Percentiles rank a stretch among this genome's conserved stretches.
Conservation (phyloP, 2,329 filamentous ascomycete genomes). For the Arthrobotrys sinensis region DNA sequence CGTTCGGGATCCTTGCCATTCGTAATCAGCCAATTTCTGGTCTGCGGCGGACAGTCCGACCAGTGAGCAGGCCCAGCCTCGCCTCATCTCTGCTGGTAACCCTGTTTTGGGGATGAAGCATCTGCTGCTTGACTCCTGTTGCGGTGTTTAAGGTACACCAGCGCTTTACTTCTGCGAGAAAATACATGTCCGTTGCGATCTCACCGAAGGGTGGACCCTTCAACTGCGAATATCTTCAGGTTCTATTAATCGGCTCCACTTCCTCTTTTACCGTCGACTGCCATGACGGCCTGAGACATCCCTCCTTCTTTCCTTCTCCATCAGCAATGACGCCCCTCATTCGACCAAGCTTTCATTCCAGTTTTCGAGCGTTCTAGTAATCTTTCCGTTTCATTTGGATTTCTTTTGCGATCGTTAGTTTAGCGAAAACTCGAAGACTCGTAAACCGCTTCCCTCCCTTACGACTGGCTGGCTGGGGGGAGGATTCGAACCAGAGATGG, state of each 20-base stretch:
- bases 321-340: slow-evolving; percentile 56
- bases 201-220: slow-evolving; percentile 44
- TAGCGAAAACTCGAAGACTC: slow-evolving; percentile 29
- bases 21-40: slow-evolving; percentile 60
- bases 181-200: slow-evolving; percentile 50
- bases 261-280: slow-evolving; percentile 32
- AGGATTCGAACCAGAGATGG: slow-evolving; percentile 34
- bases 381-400: slow-evolving; percentile 23
- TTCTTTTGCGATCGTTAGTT: slow-evolving; percentile 22
- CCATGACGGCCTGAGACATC: slow-evolving; percentile 49
- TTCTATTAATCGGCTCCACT: slow-evolving; percentile 41
- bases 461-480: slow-evolving; percentile 24
- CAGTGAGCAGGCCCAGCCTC: slow-evolving; percentile 58
- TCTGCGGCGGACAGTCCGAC: slow-evolving; percentile 37
- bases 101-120: slow-evolving; percentile 51
- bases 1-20: slow-evolving; percentile 52
- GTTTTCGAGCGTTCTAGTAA: slow-evolving; percentile 40
- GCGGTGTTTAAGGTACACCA: slow-evolving; percentile 40
- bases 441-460: slow-evolving; percentile 16
- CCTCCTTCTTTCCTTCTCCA: slow-evolving; percentile 28
- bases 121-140: slow-evolving; percentile 30
- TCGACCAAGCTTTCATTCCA: slow-evolving; percentile 42
- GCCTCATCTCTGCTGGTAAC: slow-evolving; percentile 54
- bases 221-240: slow-evolving; percentile 51
- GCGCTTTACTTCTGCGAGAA: slow-evolving; percentile 29